These are phyloP conservation scores for Phytopythium sindhum DNA, from an alignment of 352 stramenopile genomes.

Conservation along the genomic window DNA sequence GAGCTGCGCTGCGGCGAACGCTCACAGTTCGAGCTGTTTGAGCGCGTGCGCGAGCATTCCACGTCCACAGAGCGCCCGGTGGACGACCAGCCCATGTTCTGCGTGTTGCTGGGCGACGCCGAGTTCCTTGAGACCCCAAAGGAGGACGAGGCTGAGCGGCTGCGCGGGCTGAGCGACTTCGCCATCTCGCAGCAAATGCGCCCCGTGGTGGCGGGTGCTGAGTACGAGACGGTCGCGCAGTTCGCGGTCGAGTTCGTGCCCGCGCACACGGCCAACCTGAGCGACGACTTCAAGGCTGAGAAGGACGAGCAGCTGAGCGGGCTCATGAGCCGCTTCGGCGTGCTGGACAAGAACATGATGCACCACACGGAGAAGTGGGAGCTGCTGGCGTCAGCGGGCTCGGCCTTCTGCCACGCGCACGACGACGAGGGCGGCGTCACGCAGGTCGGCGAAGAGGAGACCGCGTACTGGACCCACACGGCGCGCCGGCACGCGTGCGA, in stretches of 20 bases:
- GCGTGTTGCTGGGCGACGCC: conserved; percentile 62
- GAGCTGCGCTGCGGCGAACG: conserved; percentile 30
- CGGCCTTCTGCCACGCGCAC: conserved; percentile 34
- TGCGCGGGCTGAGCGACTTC: conserved; percentile 72
- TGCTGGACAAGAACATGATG: conserved; percentile 77
- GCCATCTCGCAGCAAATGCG: conserved; percentile 72
- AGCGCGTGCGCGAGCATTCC: conserved; percentile 26
- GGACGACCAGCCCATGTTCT: conserved; percentile 54
- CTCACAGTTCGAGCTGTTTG: conserved; percentile 44
- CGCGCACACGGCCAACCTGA: conserved; percentile 16
- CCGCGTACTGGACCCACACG: conserved; percentile 58
- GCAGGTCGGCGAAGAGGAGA: conserved; percentile 51
- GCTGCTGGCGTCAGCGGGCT: conserved; percentile 48
- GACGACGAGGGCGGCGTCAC: conserved; percentile 37
- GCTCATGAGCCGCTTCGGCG: conserved; percentile 74
- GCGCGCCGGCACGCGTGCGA: conserved; percentile 65
- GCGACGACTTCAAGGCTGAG: conserved; percentile 24
- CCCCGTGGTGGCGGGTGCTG: conserved; percentile 34
- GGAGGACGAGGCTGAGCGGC: conserved; percentile 46
- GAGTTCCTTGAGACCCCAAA: conserved; percentile 49
- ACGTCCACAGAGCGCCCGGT: conserved; percentile 3
- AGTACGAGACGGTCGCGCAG: conserved; percentile 54
- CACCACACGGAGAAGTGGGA: conserved; percentile 83
- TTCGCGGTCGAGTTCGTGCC: conserved; percentile 77
- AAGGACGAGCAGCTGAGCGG: conserved; percentile 37